A percentile compares a stretch with the other conserved stretches of the same genome.
Evolutionary conservation across 2,329 filamentous ascomycete species (phyloP).

Genomic region (Diaporthe destruens): DNA sequence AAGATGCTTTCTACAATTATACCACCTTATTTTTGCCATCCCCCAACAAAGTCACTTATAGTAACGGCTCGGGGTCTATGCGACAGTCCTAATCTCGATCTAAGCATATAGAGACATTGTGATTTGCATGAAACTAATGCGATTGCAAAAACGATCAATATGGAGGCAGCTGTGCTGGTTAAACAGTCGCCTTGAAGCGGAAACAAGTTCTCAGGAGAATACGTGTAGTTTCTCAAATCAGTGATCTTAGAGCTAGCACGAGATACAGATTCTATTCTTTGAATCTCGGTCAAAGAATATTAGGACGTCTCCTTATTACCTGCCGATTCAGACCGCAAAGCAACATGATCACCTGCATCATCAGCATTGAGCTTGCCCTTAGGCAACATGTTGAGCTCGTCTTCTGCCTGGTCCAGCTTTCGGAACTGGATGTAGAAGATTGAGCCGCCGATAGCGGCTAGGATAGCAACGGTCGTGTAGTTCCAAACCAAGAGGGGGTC

Average conservation of each 20-base stretch:
- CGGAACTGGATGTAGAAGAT: slow-evolving; percentile 78
- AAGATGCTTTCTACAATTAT: not conserved
- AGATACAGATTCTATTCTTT: not conserved
- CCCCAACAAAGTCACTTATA: too few species aligned
- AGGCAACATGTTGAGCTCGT: slow-evolving; percentile 69
- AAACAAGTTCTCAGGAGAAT: not conserved
- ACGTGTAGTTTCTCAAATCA: not conserved
- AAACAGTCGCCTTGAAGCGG: not conserved
- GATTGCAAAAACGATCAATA: not conserved
- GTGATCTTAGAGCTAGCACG: not conserved
- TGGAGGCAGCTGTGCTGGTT: not conserved
- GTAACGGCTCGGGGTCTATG: too few species aligned
- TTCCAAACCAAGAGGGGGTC: slow-evolving; percentile 82
- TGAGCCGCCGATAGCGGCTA: slow-evolving; percentile 72
- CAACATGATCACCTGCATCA: not conserved
- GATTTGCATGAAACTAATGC: not conserved
- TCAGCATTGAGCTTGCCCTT: slow-evolving; percentile 14
- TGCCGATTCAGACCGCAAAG: slow-evolving; percentile 3
- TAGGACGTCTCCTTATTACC: slow-evolving; percentile 20
- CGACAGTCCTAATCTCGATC: not conserved
- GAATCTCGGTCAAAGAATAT: not conserved
- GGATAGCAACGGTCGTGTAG: slow-evolving; percentile 75
- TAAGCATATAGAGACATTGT: not conserved
- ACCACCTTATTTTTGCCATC: not conserved
- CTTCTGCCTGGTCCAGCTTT: slow-evolving; percentile 71